These are phyloP conservation scores for Melanomma pulvis-pyrius DNA, from an alignment of 495 filamentous ascomycete species.

Conservation along the genomic window DNA sequence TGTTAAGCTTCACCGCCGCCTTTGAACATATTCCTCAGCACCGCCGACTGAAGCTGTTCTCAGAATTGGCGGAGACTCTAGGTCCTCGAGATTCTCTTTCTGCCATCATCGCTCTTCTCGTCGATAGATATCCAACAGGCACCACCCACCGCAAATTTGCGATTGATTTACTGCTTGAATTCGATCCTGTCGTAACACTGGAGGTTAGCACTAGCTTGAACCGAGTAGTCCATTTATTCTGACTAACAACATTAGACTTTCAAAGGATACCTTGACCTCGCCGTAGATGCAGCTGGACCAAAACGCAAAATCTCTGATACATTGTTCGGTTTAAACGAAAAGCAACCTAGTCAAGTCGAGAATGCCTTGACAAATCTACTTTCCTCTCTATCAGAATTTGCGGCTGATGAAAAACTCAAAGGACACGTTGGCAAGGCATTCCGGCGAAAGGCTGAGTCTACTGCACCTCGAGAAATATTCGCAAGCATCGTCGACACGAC, in stretches of 20 bases:
- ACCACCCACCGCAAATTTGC: conserved; percentile 57
- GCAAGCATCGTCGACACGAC: conserved; percentile 60
- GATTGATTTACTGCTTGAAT: conserved; percentile 56
- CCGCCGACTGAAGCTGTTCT: conserved; percentile 77
- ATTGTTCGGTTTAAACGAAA: conserved; percentile 67
- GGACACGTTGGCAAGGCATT: conserved; percentile 31
- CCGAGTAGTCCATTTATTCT: background rate
- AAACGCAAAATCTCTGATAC: conserved; percentile 69
- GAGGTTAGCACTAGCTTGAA: conserved; percentile 37
- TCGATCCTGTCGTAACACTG: conserved; percentile 61
- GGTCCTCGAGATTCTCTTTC: conserved; percentile 81
- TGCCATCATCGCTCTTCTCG: conserved; percentile 70
- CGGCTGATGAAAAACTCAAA: conserved; percentile 52
- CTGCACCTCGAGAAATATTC: conserved; percentile 34
- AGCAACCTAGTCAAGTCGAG: conserved; percentile 61
- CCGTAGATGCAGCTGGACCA: conserved; percentile 70
- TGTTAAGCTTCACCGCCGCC: conserved; percentile 89
- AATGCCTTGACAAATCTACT: conserved; percentile 67
- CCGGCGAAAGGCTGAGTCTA: conserved; percentile 2
- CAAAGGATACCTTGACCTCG: conserved; percentile 64
- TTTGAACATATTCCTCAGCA: conserved; percentile 93
- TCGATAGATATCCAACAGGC: conserved; percentile 65
- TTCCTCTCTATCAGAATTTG: conserved; percentile 57
- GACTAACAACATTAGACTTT: conserved; percentile 28
- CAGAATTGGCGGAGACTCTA: conserved; percentile 76